Evolutionary conservation across 495 filamentous ascomycete genomes (phyloP), one percentile per base, ranked within the genome.

Genomic region (Articulospora tetracladia): DNA sequence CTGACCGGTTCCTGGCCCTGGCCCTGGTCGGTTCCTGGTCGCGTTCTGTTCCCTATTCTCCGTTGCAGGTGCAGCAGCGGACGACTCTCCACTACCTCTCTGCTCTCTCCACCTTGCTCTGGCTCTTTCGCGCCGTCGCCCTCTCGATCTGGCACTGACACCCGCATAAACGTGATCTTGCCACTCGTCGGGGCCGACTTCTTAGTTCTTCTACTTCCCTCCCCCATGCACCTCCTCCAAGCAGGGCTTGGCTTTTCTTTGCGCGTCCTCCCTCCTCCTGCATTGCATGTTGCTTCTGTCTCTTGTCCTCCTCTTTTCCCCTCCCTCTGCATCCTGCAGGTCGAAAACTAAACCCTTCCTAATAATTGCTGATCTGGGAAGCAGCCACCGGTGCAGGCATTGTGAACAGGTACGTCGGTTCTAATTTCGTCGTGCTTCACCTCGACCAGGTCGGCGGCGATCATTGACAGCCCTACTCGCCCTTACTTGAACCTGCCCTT

Each of bases 361-460:
- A 68, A 60, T 64, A 61, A 58, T 59, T 66, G 64, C 60, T 64
- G 58, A 50, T 41, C 52, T 32, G 52, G 67, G 62, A 60, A 61
- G 68, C 67, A 71, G 68, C 69, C 65, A 73, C 70, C 65, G 64
- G 69, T 72, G 74, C 73, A 72, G 75, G 77, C 74, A 75, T 76
- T 74, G 73, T 76, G 74, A 71, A 70, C 71, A 77, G 78, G 78
- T 81, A 80, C 75, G 77, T 77, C 75, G 73, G 70, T 69, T 70
- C 53, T 61, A 59, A 71, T 70, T 65, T 69, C 66, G 53, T 61
- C 72, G 20, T 57, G 51, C 66, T 62, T 70, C 73, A 73, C 72
- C 71, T 64, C 83, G 73, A 65, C 72, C 78, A 70, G 76, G 75
- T 63, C 54, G 73, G 75, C 63, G 51, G 49, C 51, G 39, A 58